phyloP scores from a whole-genome alignment of 31 red algal species.

The Asparagopsis taxiformis region DNA sequence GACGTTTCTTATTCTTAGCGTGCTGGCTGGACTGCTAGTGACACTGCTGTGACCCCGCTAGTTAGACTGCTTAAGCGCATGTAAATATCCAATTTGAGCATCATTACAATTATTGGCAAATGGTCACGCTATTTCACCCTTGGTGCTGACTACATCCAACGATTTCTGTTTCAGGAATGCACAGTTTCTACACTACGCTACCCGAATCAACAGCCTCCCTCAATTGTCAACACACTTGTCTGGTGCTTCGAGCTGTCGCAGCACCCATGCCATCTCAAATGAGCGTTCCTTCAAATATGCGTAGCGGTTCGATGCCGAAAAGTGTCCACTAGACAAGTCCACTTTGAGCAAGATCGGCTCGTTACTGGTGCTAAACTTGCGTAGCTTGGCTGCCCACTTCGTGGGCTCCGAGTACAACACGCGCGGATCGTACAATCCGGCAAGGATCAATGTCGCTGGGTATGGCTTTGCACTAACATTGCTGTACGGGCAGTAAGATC shows the following conservation, averaged over 20 bases:
- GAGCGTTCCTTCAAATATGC: conserved; percentile 53
- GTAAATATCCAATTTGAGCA: too few relatives aligned
- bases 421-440: conserved; percentile 81
- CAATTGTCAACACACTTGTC: not conserved
- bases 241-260: conserved; percentile 32
- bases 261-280: conserved; percentile 72
- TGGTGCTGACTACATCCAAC: too few relatives aligned
- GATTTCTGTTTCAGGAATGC: conserved; percentile 6
- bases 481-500: conserved; percentile 75
- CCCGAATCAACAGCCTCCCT: not conserved
- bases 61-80: too few relatives aligned
- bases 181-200: not conserved
- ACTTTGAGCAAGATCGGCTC: conserved; percentile 74
- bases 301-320: conserved; percentile 80
- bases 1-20: too few relatives aligned
- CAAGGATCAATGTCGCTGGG: conserved; percentile 75
- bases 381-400: conserved; percentile 81
- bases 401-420: conserved; percentile 78
- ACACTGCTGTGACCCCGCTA: too few relatives aligned
- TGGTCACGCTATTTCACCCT: too few relatives aligned
- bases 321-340: conserved; percentile 86
- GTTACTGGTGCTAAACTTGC: conserved; percentile 48
- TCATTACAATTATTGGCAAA: too few relatives aligned
- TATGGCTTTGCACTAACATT: conserved; percentile 77
- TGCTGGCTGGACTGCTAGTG: too few relatives aligned